Evolutionary conservation across 2,329 filamentous ascomycete species (phyloP), one percentile per base, ranked within the genome.

Genomic region (Lachnellula suecica): DNA sequence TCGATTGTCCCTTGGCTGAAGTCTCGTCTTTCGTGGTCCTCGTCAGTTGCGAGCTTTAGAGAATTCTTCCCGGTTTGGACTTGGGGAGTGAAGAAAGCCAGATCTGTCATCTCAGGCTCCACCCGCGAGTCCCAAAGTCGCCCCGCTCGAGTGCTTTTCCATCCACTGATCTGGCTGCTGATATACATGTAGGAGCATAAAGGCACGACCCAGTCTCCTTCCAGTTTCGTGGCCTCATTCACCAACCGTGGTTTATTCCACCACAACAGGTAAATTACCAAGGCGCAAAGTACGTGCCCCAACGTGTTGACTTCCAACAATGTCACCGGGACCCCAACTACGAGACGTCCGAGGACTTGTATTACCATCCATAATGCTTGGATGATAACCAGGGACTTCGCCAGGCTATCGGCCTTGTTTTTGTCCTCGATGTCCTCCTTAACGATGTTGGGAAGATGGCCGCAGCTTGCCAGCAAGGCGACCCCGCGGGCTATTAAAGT

Each of bases 281-380:
- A 43, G 19, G 50, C 62, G 49, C 53, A 55, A n/a, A 55, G 15
- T 15, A 51, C 60, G 51, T 68, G 65, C 13, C 59, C 53, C 7
- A 67, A 25, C 4, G 59, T 66, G 45, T 68, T 63, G 24, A 67
- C 54, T 46, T 68, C 65, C 4, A 66, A 45, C 7, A 66, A 29
- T 2, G 60, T 59, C n/a, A 66, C 51, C 1, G 65, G 61, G 23
- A 67, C 54, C 1, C 50, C 34, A 5, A 44, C 38, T 13, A 49
- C 50, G n/a, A 65, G 51, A 25, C 65, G 53, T 15, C 47, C 54
- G 24, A 62, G 34, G 19, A 58, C 53, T 52, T 67, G 62, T 7
- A 63, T 41, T 19, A 65, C 50, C 23, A 65, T 59, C 53, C 58
- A 66, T 11, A 44, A 53, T 5, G 63, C 64, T 52, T 67, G 63